Evolutionary conservation across 768 basidiomycete genomes (phyloP), one percentile per base, ranked within the genome.

Genomic region (Termitomyces sp.): DNA sequence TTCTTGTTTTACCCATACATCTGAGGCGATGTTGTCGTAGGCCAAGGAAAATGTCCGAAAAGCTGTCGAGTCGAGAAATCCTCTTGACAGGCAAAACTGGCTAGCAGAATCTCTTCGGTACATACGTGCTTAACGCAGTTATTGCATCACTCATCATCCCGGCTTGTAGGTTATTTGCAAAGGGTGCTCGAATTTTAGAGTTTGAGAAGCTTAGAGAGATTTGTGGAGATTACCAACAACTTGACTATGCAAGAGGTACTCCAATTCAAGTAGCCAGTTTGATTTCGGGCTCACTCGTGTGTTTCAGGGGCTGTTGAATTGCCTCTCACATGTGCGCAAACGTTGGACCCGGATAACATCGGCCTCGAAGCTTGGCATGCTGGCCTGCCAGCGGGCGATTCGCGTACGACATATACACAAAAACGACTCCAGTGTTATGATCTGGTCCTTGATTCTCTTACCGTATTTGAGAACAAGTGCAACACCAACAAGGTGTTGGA

Each of bases 1-100:
- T 56, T 12, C n/a, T 42, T 43, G 49, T n/a, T 25, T 59, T 20
- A 5, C 32, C 3, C 25, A 36, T 7, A 32, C 9, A 14, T 34
- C 25, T 14, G 43, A 46, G 12, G 60, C n/a, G 42, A 45, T 32
- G 42, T 32, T 60, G 31, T 14, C 52, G 57, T 65, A 96, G 93
- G 96, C 96, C 2, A 89, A 92, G 70, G 97, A 99, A 76, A 94
- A 91, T 66, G 81, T 97, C 40, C 89, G 94, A 10, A 92, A 91
- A 70, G 94, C 97, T 36, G 86, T 90, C 31, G 92, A 94, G 69
- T 87, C 91, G 20, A 79, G 83, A 58, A 89, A 87, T 71, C 81
- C 84, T 4, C 74, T 77, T 0, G 95, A 98, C 70, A 83, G 87
- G 57, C 86, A 89, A 60, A 88, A 89, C 57, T 87, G 84, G 80